phyloP scores from a whole-genome alignment of 495 filamentous ascomycete species.

The Daldinia bambusicola region DNA sequence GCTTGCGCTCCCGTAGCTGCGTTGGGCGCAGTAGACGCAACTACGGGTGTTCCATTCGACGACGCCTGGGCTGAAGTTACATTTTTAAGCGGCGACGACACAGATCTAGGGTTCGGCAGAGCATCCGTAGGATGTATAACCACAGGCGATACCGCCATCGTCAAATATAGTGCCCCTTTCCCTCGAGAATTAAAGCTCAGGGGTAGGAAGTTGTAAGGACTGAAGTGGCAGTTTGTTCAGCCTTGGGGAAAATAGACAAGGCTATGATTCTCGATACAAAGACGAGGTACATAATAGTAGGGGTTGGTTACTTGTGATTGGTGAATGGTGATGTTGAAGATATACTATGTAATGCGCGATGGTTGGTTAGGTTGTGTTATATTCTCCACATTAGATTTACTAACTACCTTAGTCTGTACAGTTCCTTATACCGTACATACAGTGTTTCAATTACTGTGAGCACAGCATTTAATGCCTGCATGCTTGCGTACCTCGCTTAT shows the following conservation, averaged over 20 bases:
- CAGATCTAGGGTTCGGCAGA: conserved; percentile 36
- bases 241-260: conserved; percentile 25
- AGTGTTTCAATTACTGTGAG: not conserved
- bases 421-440: not conserved
- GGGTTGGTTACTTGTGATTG: conserved; percentile 24
- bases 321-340: conserved; percentile 7
- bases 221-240: conserved; percentile 20
- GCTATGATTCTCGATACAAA: conserved; percentile 16
- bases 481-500: not conserved
- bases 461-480: not conserved
- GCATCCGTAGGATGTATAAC: conserved; percentile 42
- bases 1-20: conserved; percentile 37
- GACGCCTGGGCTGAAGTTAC: conserved; percentile 46
- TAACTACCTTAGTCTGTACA: not conserved
- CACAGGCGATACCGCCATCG: conserved; percentile 52
- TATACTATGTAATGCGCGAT: not conserved
- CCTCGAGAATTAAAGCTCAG: not conserved
- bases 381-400: conserved; percentile 1
- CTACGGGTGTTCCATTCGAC: conserved; percentile 48
- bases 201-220: not conserved
- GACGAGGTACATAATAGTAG: not conserved
- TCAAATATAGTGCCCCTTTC: conserved; percentile 4
- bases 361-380: not conserved
- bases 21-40: conserved; percentile 41
- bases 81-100: conserved; percentile 49